phyloP scores from a whole-genome alignment of 768 basidiomycete genomes.

The Lactifluus rugatus region DNA sequence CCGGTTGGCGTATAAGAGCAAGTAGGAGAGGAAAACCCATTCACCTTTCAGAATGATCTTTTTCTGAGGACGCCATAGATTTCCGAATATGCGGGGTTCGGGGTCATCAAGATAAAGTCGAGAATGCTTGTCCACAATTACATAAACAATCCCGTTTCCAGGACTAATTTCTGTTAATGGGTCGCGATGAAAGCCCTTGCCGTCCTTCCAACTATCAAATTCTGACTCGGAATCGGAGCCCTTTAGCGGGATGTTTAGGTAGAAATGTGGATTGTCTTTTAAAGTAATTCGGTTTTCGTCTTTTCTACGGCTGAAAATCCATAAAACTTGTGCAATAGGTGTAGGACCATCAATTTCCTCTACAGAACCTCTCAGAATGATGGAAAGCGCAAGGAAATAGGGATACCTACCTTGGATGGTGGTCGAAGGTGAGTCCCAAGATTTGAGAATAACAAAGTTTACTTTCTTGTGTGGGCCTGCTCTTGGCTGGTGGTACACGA shows the following conservation, averaged over 20 bases:
- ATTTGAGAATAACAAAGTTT: neutral
- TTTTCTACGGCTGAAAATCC: neutral
- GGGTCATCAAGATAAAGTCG: neutral
- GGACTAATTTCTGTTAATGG: neutral
- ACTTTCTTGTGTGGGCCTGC: neutral
- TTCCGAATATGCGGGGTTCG: neutral
- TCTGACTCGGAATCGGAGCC: too few species aligned
- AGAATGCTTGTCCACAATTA: neutral
- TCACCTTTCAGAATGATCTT: slow-evolving; percentile 8
- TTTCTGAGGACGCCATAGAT: neutral
- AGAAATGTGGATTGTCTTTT: neutral
- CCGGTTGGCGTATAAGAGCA: neutral
- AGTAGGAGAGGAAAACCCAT: neutral
- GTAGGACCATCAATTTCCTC: neutral
- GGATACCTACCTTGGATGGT: neutral
- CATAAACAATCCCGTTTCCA: neutral
- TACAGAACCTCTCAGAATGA: neutral
- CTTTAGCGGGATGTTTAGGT: neutral
- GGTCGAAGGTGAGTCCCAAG: neutral
- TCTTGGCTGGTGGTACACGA: neutral
- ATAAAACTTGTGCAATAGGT: neutral
- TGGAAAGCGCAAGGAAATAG: neutral
- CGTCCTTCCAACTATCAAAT: neutral
- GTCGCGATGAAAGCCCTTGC: neutral
- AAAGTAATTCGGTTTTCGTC: neutral